These are phyloP conservation scores for Aspergillus udagawae DNA, from an alignment of 2,329 filamentous ascomycete species.

Conservation along the genomic window DNA sequence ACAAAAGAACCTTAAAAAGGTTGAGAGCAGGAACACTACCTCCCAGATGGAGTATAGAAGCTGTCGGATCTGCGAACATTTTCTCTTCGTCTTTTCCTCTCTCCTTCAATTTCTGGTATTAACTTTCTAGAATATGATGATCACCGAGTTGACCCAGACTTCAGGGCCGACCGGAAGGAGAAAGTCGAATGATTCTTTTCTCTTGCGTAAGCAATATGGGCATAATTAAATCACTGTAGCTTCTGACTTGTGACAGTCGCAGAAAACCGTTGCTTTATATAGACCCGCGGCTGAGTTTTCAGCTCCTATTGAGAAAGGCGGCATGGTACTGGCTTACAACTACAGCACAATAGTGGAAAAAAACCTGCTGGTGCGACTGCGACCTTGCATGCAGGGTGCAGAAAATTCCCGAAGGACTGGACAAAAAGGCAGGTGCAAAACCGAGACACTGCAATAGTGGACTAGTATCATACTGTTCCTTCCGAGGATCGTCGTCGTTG, in stretches of 20 bases:
- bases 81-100: no score
- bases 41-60: background rate
- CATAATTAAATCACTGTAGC: background rate
- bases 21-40: background rate
- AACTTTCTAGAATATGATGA: background rate
- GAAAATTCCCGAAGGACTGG: background rate
- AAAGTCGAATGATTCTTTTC: background rate
- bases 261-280: background rate
- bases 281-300: background rate
- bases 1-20: background rate
- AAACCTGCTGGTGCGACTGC: background rate
- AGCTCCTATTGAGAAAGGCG: background rate
- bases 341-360: no score
- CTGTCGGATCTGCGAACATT: background rate
- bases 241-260: background rate
- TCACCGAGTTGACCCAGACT: background rate
- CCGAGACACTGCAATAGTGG: background rate
- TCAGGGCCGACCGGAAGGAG: background rate
- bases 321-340: no score
- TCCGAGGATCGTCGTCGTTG: background rate
- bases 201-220: background rate
- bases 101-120: background rate
- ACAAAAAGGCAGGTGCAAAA: background rate
- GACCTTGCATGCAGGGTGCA: background rate
- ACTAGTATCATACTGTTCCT: background rate